Percentiles rank a stretch among this genome's conserved stretches.
Conservation (phyloP, 257 asterid genomes). For the Buddleja alternifolia region DNA sequence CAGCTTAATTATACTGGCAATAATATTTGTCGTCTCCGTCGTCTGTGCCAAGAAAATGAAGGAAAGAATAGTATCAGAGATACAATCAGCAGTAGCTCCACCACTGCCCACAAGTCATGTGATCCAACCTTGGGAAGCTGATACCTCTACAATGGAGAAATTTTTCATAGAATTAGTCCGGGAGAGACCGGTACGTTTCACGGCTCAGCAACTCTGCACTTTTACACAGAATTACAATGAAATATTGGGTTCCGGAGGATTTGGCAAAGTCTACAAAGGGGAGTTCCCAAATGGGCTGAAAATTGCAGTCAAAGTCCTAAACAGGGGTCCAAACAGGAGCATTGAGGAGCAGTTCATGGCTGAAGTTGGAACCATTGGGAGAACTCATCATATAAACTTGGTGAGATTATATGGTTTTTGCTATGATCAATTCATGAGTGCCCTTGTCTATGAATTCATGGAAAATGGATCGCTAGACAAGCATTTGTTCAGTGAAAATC, state of each 20-base stretch:
- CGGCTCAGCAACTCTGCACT: constrained; percentile 34
- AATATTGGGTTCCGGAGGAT: constrained; percentile 38
- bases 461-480: constrained; percentile 41
- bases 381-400: constrained; percentile 38
- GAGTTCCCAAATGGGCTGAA: constrained; percentile 39
- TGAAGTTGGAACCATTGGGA: constrained; percentile 42
- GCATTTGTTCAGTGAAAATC: constrained; percentile 31
- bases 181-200: constrained; percentile 43
- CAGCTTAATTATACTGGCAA: constrained; percentile 14
- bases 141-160: constrained; percentile 46
- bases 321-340: constrained; percentile 7
- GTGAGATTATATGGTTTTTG: constrained; percentile 44
- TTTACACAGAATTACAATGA: constrained; percentile 41
- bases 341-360: constrained; percentile 47
- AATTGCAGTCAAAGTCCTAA: constrained; percentile 43
- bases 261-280: constrained; percentile 43
- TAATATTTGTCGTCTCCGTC: constrained; percentile 2
- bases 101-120: constrained; percentile 3
- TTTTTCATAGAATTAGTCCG: constrained; percentile 39
- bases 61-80: constrained; percentile 33
- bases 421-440: constrained; percentile 40
- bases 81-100: constrained; percentile 30
- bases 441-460: constrained; percentile 45
- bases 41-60: constrained; percentile 27
- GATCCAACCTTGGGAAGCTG: constrained; percentile 32